phyloP scores from a whole-genome alignment of 495 filamentous ascomycete species.

The Astrocystis sublimbata region DNA sequence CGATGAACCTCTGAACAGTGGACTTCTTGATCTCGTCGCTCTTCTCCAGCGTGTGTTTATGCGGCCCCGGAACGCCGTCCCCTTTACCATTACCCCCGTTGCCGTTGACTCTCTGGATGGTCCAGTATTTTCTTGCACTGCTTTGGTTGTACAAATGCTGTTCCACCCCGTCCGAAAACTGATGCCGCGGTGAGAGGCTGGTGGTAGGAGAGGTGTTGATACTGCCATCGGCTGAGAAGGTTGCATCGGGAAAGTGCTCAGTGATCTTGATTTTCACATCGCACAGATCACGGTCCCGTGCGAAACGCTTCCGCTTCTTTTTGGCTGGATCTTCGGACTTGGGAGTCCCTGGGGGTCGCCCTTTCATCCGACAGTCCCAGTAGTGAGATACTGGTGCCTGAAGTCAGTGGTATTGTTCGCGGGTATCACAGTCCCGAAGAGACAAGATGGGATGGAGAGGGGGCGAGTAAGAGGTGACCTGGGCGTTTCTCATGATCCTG shows the following conservation, averaged over 20 bases:
- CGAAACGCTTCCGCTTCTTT: constrained; percentile 83
- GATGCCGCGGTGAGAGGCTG: constrained; percentile 22
- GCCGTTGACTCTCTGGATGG: constrained; percentile 75
- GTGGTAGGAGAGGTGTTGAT: constrained; percentile 24
- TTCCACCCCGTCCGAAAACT: constrained; percentile 23
- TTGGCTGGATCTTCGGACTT: constrained; percentile 85
- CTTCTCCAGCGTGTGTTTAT: constrained; percentile 75
- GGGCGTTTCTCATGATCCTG: neutral
- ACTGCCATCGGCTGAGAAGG: constrained; percentile 32
- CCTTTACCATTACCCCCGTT: constrained; percentile 74
- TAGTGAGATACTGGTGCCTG: constrained; percentile 67
- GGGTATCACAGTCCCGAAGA: neutral
- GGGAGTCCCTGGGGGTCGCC: constrained; percentile 77
- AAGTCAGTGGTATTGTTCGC: constrained; percentile 2
- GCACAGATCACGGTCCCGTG: constrained; percentile 75
- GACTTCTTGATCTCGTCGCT: constrained; percentile 88
- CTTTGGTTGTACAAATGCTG: constrained; percentile 21
- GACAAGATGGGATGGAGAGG: neutral
- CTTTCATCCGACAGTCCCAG: constrained; percentile 89
- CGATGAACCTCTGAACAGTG: constrained; percentile 66
- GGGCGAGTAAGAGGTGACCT: neutral
- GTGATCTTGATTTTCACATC: constrained; percentile 94
- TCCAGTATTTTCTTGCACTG: constrained; percentile 61
- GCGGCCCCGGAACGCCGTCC: constrained; percentile 63
- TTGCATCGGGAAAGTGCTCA: constrained; percentile 69